Evolutionary conservation across 495 filamentous ascomycete species (phyloP).

Genomic region (Tuber umbilicatum): DNA sequence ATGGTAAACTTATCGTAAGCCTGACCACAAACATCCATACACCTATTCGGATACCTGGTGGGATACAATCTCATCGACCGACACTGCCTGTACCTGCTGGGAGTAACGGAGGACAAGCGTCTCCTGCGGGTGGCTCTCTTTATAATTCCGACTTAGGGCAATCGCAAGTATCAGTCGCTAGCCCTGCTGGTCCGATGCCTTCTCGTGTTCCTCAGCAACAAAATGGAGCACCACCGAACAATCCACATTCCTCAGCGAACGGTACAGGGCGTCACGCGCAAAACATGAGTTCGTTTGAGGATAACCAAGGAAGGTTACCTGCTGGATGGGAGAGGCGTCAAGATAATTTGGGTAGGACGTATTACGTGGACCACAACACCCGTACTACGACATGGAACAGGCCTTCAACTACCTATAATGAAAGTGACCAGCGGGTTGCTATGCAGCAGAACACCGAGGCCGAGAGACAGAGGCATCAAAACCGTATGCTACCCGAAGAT

Average conservation of each 20-base stretch:
- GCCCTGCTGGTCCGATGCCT: slow-evolving; percentile 26
- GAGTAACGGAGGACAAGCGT: slow-evolving; percentile 33
- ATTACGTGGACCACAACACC: slow-evolving; percentile 98
- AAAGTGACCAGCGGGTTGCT: slow-evolving; percentile 66
- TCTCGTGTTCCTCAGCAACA: slow-evolving; percentile 25
- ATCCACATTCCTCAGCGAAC: slow-evolving; percentile 27
- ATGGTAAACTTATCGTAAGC: slow-evolving; percentile 94
- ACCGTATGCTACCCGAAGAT: slow-evolving; percentile 91
- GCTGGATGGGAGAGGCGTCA: slow-evolving; percentile 94
- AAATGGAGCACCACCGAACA: slow-evolving; percentile 30
- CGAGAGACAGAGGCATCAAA: slow-evolving; percentile 87
- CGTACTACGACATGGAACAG: slow-evolving; percentile 93
- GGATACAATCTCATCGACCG: slow-evolving; percentile 46
- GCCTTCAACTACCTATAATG: slow-evolving; percentile 73
- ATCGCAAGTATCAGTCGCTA: slow-evolving; percentile 35
- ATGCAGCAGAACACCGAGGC: slow-evolving; percentile 82
- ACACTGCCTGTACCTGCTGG: slow-evolving; percentile 35
- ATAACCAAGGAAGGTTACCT: slow-evolving; percentile 83
- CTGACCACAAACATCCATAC: slow-evolving; percentile 76
- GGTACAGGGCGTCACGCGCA: slow-evolving; percentile 47
- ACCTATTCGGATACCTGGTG: slow-evolving; percentile 46
- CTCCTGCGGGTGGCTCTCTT: slow-evolving; percentile 36
- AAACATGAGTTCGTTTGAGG: slow-evolving; percentile 87
- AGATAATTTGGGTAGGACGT: slow-evolving; percentile 94
- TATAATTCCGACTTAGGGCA: slow-evolving; percentile 39